Conservation (phyloP, 1,284 basidiomycete genomes). For the Trametes polyzona region DNA sequence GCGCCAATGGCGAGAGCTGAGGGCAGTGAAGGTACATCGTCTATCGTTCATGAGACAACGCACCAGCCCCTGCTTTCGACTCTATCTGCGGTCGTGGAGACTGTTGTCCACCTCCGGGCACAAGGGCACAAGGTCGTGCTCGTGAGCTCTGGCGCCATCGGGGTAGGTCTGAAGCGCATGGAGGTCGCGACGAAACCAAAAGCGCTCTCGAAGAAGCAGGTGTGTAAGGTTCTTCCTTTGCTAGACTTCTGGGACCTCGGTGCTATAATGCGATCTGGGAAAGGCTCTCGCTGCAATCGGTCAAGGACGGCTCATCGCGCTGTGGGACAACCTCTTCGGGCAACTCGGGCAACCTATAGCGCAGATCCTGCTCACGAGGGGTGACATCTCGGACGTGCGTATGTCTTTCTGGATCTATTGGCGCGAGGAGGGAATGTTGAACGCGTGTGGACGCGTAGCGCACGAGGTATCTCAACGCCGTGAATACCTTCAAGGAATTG, state of each 20-base stretch:
- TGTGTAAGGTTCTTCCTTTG: conserved; percentile 28
- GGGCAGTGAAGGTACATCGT: conserved; percentile 76
- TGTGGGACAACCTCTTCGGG: conserved; percentile 97
- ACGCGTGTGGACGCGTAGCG: conserved; percentile 50
- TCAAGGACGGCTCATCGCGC: conserved; percentile 92
- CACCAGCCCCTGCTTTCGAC: conserved; percentile 91
- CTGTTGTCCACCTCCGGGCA: conserved; percentile 78
- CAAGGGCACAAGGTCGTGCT: conserved; percentile 94
- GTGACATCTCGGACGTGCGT: conserved; percentile 95
- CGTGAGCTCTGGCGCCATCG: conserved; percentile 96
- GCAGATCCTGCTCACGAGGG: conserved; percentile 92
- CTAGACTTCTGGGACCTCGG: not conserved
- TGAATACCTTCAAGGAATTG: conserved; percentile 90
- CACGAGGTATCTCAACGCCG: conserved; percentile 92
- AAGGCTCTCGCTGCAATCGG: conserved; percentile 94
- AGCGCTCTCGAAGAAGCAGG: conserved; percentile 89
- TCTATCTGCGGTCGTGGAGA: conserved; percentile 91
- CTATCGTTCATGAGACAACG: conserved; percentile 90
- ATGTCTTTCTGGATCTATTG: not conserved
- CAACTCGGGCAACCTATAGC: conserved; percentile 95
- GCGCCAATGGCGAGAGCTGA: not conserved
- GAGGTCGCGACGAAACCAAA: conserved; percentile 81
- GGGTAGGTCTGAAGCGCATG: conserved; percentile 94
- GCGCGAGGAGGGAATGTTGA: not conserved
- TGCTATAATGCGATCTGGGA: conserved; percentile 10